These are phyloP conservation scores for Modicella reniformis DNA, from an alignment of 371 early-diverging fungal genomes.

Conservation along the genomic window DNA sequence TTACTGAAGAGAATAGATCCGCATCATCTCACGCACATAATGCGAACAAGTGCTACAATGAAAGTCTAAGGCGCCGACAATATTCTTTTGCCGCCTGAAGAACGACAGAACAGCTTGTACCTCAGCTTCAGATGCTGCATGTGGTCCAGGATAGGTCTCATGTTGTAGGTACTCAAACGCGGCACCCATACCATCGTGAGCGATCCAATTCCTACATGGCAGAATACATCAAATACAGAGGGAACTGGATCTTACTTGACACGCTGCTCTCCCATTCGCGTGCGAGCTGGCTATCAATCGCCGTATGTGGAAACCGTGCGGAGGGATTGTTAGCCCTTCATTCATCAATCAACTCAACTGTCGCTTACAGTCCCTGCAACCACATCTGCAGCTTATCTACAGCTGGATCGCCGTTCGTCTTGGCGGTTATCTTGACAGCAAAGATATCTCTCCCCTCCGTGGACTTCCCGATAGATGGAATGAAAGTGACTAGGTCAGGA, in stretches of 20 bases:
- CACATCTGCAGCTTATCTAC: constrained; percentile 60
- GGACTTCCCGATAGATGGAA: constrained; percentile 66
- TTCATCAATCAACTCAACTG: not conserved
- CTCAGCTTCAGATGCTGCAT: not conserved
- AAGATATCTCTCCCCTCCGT: constrained; percentile 61
- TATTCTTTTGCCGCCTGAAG: not conserved
- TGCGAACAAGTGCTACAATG: no score
- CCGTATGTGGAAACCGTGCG: no score
- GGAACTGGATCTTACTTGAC: no score
- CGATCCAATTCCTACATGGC: no score
- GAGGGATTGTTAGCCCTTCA: not conserved
- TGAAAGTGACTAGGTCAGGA: constrained; percentile 50
- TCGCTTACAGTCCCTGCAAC: constrained; percentile 59
- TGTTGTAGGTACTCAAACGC: no score
- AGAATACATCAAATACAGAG: no score
- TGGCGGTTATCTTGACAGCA: constrained; percentile 59
- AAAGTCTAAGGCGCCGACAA: not conserved
- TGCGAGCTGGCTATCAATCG: constrained; percentile 58
- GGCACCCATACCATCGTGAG: no score
- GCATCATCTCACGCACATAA: no score
- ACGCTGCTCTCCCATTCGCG: constrained; percentile 77
- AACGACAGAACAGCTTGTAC: not conserved
- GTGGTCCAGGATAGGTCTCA: not conserved
- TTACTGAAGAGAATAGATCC: no score
- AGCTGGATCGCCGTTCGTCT: constrained; percentile 27